A percentile compares a stretch with the other conserved stretches of the same genome.
Conservation (phyloP, 202 grass and related monocot species). For the Carex arenaria region DNA sequence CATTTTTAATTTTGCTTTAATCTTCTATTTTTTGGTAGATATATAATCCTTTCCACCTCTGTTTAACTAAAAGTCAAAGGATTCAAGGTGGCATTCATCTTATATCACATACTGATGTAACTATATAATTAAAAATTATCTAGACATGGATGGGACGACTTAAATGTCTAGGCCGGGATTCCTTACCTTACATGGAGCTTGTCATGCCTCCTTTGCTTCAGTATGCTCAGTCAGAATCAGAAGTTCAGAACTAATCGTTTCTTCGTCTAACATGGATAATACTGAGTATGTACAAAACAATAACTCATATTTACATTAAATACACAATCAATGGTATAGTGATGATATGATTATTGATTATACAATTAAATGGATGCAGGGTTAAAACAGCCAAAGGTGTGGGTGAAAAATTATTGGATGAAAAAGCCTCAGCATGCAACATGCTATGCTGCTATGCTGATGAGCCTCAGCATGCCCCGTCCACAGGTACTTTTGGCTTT, state of each 20-base stretch:
- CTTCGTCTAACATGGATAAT: slow-evolving; percentile 37
- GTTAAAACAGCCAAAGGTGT: slow-evolving; percentile 67
- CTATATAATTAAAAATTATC: slow-evolving; percentile 5
- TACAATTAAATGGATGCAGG: slow-evolving; percentile 33
- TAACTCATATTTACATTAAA: background rate
- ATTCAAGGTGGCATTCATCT: background rate
- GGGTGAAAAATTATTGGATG: slow-evolving; percentile 79
- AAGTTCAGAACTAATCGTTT: slow-evolving; percentile 54
- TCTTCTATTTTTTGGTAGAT: background rate
- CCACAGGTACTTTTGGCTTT: no score
- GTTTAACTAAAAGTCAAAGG: background rate
- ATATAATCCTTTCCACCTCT: background rate
- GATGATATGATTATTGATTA: slow-evolving; percentile 6
- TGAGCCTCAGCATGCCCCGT: slow-evolving; percentile 16
- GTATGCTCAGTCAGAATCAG: slow-evolving; percentile 61
- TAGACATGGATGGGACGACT: slow-evolving; percentile 74
- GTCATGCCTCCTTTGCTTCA: slow-evolving; percentile 85
- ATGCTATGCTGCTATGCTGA: slow-evolving; percentile 86
- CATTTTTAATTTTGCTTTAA: background rate
- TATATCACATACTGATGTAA: background rate
- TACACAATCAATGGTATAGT: background rate
- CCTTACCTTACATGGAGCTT: slow-evolving; percentile 79
- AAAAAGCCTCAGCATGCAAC: slow-evolving; percentile 89
- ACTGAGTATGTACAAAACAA: slow-evolving; percentile 42
- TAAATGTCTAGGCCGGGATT: slow-evolving; percentile 86